Conservation (phyloP, 164 flowering plant genomes). For the Vitis riparia region DNA sequence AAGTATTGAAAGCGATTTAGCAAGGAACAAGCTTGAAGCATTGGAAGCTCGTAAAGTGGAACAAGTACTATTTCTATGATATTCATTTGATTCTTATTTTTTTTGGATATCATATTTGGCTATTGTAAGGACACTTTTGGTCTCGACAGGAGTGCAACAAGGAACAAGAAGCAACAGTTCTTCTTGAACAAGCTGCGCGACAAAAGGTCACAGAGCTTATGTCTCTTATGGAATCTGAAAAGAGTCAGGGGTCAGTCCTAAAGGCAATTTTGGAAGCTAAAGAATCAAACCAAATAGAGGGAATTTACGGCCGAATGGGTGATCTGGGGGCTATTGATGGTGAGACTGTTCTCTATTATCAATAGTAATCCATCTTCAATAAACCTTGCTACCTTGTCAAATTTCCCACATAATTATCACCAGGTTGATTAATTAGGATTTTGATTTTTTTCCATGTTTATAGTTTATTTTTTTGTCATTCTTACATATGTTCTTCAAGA, state of each 20-base stretch:
- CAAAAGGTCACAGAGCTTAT: conserved; percentile 81
- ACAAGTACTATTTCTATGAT: conserved; percentile 43
- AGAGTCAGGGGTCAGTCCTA: conserved; percentile 85
- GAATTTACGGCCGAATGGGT: conserved; percentile 95
- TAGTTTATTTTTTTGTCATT: background rate
- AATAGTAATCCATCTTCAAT: background rate
- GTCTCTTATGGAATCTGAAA: conserved; percentile 75
- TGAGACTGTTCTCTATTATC: conserved; percentile 24
- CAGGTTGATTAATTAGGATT: background rate
- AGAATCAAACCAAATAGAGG: conserved; percentile 68
- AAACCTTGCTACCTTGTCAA: background rate
- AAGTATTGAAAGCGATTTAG: conserved; percentile 41
- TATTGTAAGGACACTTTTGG: conserved; percentile 4
- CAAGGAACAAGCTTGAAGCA: conserved; percentile 56
- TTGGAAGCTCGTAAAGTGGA: conserved; percentile 68
- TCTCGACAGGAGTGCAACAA: conserved; percentile 59
- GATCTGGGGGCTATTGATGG: conserved; percentile 97
- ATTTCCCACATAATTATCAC: background rate
- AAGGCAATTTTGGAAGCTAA: conserved; percentile 86
- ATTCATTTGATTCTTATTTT: background rate
- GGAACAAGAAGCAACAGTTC: conserved; percentile 70
- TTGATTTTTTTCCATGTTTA: background rate
- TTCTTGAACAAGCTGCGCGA: conserved; percentile 89
- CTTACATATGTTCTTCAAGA: too few species aligned
- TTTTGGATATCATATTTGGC: background rate